These are phyloP conservation scores for Haematococcus sp. DNA, from an alignment of 139 green algal species.

Conservation along the genomic window DNA sequence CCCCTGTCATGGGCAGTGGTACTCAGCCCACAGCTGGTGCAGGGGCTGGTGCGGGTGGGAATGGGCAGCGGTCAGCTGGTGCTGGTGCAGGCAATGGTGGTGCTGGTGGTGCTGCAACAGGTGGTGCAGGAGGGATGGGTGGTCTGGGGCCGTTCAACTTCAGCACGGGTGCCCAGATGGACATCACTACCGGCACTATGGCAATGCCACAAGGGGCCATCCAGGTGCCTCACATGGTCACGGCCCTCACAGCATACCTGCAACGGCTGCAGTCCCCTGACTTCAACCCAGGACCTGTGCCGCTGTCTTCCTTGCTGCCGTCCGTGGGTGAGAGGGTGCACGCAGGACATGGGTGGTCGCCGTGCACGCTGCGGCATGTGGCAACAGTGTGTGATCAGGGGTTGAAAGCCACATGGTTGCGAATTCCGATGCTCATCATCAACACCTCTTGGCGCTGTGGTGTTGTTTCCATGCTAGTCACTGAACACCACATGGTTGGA, in stretches of 20 bases:
- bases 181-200: too few relatives aligned
- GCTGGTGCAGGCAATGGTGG: too few relatives aligned
- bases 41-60: not conserved
- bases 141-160: too few relatives aligned
- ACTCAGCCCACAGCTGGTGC: not conserved
- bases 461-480: too few relatives aligned
- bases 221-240: slow-evolving; percentile 13
- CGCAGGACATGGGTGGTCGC: too few relatives aligned
- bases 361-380: too few relatives aligned
- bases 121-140: not conserved
- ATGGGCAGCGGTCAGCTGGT: not conserved
- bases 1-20: not conserved
- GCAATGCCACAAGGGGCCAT: not conserved
- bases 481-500: too few relatives aligned
- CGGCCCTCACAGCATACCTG: slow-evolving; percentile 14
- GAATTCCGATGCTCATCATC: too few relatives aligned
- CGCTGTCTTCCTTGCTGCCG: slow-evolving; percentile 10
- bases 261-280: slow-evolving; percentile 2
- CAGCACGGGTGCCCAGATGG: too few relatives aligned
- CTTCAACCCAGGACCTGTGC: slow-evolving; percentile 15
- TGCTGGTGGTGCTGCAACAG: not conserved
- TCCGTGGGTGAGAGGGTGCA: not conserved
- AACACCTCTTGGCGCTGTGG: too few relatives aligned
- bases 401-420: too few relatives aligned
- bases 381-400: too few relatives aligned